A percentile compares a stretch with the other conserved stretches of the same genome.
Evolutionary conservation across 768 basidiomycete genomes (phyloP).

Genomic region (Strobilomyces dryophilus): DNA sequence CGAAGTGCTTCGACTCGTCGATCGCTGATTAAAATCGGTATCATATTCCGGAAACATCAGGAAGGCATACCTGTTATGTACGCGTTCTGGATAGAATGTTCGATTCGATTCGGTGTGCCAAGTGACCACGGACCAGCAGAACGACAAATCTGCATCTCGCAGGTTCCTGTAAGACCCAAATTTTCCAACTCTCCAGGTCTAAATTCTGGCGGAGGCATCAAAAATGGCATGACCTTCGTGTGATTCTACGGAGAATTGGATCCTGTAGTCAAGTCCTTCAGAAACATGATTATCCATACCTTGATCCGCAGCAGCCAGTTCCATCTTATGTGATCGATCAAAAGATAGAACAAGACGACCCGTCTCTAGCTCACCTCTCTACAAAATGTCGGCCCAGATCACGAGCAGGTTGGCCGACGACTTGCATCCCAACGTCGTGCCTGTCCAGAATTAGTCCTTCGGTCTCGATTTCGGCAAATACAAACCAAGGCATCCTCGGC

Average conservation of each 20-base stretch:
- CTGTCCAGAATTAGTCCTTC: slow-evolving; percentile 35
- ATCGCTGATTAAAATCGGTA: slow-evolving; percentile 54
- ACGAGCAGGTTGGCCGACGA: slow-evolving; percentile 93
- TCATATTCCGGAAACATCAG: not conserved
- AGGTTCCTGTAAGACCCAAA: slow-evolving; percentile 88
- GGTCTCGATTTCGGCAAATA: not conserved
- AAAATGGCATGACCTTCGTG: slow-evolving; percentile 85
- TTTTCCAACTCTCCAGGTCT: slow-evolving; percentile 71
- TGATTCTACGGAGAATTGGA: slow-evolving; percentile 63
- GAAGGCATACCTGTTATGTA: slow-evolving; percentile 71
- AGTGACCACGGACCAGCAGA: slow-evolving; percentile 96
- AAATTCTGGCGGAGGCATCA: slow-evolving; percentile 92
- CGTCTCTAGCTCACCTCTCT: slow-evolving; percentile 55
- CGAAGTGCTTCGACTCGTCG: slow-evolving; percentile 91
- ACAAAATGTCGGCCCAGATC: slow-evolving; percentile 94
- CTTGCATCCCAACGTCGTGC: slow-evolving; percentile 96
- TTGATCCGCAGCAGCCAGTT: slow-evolving; percentile 92
- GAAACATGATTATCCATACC: slow-evolving; percentile 38
- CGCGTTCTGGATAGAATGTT: slow-evolving; percentile 93
- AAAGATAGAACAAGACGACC: not conserved
- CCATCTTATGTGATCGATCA: slow-evolving; percentile 55
- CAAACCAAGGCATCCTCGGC: slow-evolving; percentile 95
- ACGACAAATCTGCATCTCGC: slow-evolving; percentile 95
- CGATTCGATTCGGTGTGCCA: slow-evolving; percentile 79
- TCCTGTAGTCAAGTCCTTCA: not conserved